Conservation (phyloP, 2,329 filamentous ascomycete species). For the Cordyceps pruinosa region DNA sequence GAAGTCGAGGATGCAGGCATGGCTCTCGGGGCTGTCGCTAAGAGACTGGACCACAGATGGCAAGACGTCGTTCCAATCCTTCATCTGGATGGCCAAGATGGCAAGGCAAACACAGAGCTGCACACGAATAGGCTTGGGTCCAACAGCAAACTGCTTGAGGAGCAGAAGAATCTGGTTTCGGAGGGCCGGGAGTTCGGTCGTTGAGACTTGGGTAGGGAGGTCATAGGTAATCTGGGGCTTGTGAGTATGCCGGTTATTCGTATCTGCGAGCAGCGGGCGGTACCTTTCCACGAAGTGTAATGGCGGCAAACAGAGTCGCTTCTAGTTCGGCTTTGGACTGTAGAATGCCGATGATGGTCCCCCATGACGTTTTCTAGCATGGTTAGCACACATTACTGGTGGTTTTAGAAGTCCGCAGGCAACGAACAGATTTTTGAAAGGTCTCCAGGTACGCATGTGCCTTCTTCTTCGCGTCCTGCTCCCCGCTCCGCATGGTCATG, state of each 20-base stretch:
- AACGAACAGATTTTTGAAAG: conserved; percentile 90
- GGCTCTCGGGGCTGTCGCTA: conserved; percentile 66
- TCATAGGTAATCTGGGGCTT: conserved; percentile 82
- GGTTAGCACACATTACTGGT: conserved; percentile 14
- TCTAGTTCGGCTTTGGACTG: conserved; percentile 76
- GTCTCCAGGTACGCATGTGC: conserved; percentile 86
- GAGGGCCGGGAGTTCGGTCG: conserved; percentile 65
- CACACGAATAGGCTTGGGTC: conserved; percentile 77
- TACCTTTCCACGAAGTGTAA: conserved; percentile 96
- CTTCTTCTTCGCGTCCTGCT: conserved; percentile 77
- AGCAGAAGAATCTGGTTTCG: conserved; percentile 79
- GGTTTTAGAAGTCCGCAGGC: not conserved
- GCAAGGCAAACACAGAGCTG: conserved; percentile 94
- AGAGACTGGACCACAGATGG: conserved; percentile 72
- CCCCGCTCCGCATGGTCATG: conserved; percentile 82
- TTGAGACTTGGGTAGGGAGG: conserved; percentile 73
- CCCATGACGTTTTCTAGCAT: conserved; percentile 82
- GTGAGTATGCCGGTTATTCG: not conserved
- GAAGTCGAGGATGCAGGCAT: conserved; percentile 90
- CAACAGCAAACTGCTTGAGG: conserved; percentile 72
- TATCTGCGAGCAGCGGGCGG: not conserved
- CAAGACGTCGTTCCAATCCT: conserved; percentile 88
- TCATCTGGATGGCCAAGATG: conserved; percentile 93
- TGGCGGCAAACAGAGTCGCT: conserved; percentile 90
- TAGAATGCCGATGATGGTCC: conserved; percentile 76